Evolutionary conservation across 1,284 basidiomycete genomes (phyloP).

Genomic region (Malassezia nana): DNA sequence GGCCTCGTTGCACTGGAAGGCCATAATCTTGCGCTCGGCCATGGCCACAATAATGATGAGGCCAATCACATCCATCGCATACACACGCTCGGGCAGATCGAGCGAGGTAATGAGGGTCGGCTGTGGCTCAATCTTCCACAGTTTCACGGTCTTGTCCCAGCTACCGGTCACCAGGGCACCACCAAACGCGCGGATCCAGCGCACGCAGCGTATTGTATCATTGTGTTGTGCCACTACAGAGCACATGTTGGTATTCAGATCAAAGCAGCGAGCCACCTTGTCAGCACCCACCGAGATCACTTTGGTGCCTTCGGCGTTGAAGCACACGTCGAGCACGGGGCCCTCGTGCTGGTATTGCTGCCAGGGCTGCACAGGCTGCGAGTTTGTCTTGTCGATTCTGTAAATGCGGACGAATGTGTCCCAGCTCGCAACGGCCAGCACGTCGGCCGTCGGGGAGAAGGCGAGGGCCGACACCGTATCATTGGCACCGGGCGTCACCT

Average conservation of each 20-base stretch:
- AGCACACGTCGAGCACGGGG: constrained; percentile 69
- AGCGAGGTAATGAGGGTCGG: constrained; percentile 27
- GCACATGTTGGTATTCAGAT: constrained; percentile 59
- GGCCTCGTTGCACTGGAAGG: constrained; percentile 63
- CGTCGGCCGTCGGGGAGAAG: constrained; percentile 49
- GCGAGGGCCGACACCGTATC: constrained; percentile 47
- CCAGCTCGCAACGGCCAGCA: constrained; percentile 50
- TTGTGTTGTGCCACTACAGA: constrained; percentile 70
- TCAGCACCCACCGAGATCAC: constrained; percentile 77
- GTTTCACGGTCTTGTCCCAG: constrained; percentile 85
- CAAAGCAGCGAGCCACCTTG: constrained; percentile 71
- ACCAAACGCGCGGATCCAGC: constrained; percentile 63
- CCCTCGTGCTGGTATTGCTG: constrained; percentile 64
- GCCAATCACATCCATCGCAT: constrained; percentile 68
- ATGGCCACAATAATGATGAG: constrained; percentile 89
- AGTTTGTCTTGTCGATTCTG: constrained; percentile 56
- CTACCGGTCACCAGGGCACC: constrained; percentile 72
- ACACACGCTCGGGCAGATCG: constrained; percentile 75
- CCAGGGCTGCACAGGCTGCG: constrained; percentile 58
- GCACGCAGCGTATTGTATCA: constrained; percentile 65
- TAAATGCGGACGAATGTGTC: constrained; percentile 53
- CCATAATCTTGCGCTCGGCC: constrained; percentile 73
- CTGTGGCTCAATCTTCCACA: constrained; percentile 48
- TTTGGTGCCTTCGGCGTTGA: constrained; percentile 73
- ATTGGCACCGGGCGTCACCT: constrained; percentile 54